These are phyloP conservation scores for Amorphotheca resinae DNA, from an alignment of 495 filamentous ascomycete genomes.

Conservation along the genomic window DNA sequence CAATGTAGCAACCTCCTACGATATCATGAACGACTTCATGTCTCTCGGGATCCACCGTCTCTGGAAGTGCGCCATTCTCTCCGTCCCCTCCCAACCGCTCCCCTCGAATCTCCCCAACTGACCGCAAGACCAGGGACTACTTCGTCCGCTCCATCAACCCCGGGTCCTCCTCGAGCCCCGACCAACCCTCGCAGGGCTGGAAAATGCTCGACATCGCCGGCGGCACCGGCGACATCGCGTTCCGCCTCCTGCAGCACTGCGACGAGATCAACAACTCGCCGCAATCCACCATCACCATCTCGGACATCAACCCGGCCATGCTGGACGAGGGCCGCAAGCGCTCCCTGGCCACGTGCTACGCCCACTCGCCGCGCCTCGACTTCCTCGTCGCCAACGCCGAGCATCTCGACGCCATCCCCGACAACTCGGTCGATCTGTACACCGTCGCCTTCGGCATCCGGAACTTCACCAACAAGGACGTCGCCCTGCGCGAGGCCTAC, in stretches of 20 bases:
- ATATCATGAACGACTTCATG: constrained; percentile 97
- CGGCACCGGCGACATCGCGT: constrained; percentile 95
- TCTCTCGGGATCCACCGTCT: constrained; percentile 91
- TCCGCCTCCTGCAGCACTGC: constrained; percentile 87
- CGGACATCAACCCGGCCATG: constrained; percentile 95
- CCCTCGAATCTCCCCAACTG: background rate
- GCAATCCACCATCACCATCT: constrained; percentile 69
- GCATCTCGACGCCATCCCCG: constrained; percentile 46
- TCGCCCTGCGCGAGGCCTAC: constrained; percentile 66
- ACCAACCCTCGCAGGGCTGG: constrained; percentile 39
- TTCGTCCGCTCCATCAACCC: constrained; percentile 90
- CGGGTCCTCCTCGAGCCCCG: constrained; percentile 42
- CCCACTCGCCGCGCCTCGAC: constrained; percentile 37
- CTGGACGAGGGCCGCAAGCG: constrained; percentile 76
- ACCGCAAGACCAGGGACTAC: constrained; percentile 46
- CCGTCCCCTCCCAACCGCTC: constrained; percentile 5
- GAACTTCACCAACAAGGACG: constrained; percentile 83
- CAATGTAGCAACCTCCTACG: constrained; percentile 70
- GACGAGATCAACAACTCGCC: constrained; percentile 71
- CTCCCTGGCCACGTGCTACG: constrained; percentile 45
- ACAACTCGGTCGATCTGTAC: constrained; percentile 70
- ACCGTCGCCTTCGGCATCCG: constrained; percentile 96
- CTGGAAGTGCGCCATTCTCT: constrained; percentile 67
- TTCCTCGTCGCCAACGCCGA: constrained; percentile 93
- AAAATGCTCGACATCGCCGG: constrained; percentile 95